Conservation (phyloP, 2,329 filamentous ascomycete species). For the Coniochaeta ligniaria region DNA sequence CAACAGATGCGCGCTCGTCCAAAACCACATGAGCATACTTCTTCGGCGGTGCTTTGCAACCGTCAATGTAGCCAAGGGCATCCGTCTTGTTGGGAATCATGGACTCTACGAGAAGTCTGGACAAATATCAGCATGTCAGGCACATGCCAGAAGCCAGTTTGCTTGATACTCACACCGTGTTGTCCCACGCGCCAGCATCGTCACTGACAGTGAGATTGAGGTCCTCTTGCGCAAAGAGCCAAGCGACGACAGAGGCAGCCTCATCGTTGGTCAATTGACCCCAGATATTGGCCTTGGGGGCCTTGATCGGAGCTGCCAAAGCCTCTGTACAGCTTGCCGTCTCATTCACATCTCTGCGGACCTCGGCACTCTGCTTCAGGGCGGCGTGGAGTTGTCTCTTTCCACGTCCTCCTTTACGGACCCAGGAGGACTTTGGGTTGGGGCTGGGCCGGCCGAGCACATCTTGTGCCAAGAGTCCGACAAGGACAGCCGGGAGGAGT, state of each 20-base stretch:
- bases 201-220: conserved; percentile 29
- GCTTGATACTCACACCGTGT: conserved; percentile 20
- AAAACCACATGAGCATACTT: conserved; percentile 37
- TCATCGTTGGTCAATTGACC: conserved; percentile 27
- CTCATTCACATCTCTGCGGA: conserved; percentile 1
- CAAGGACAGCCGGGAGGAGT: conserved; percentile 7
- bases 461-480: conserved; percentile 14
- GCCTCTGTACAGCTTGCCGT: conserved; percentile 9
- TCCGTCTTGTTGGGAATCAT: conserved; percentile 43
- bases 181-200: conserved; percentile 27
- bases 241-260: conserved; percentile 27
- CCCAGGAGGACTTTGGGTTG: conserved; percentile 17
- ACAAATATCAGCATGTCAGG: background rate
- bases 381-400: conserved; percentile 17
- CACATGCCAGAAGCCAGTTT: conserved; percentile 9
- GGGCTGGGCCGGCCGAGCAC: conserved; percentile 14
- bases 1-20: conserved; percentile 28
- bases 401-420: conserved; percentile 10
- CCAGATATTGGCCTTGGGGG: conserved; percentile 35
- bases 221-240: conserved; percentile 29
- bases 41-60: conserved; percentile 22
- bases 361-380: conserved; percentile 12
- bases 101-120: conserved; percentile 23
- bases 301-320: conserved; percentile 15
- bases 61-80: conserved; percentile 35